Conservation (phyloP, 2,329 filamentous ascomycete genomes). For the Albophoma yamanashiensis region DNA sequence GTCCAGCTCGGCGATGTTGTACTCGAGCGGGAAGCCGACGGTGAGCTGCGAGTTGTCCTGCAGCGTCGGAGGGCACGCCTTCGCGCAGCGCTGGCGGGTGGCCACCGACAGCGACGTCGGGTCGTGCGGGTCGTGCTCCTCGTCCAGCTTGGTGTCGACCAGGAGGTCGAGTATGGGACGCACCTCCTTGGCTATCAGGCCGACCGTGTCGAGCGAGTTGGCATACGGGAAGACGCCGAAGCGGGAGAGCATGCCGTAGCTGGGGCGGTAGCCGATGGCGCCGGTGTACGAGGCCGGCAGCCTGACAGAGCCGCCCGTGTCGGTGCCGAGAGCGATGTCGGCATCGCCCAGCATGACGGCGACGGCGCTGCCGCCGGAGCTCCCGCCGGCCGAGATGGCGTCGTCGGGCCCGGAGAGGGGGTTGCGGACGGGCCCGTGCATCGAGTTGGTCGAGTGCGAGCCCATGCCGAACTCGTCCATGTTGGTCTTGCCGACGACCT, state of each 20-base stretch:
- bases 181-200: conserved; percentile 53
- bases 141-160: conserved; percentile 35
- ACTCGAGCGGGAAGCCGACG: conserved; percentile 59
- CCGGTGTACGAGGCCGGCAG: conserved; percentile 82
- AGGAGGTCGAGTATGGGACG: conserved; percentile 39
- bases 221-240: conserved; percentile 86
- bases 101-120: conserved; percentile 57
- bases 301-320: conserved; percentile 83
- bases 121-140: conserved; percentile 55
- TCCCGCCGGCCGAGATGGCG: conserved; percentile 66
- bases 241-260: conserved; percentile 77
- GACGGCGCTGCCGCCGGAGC: conserved; percentile 87
- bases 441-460: conserved; percentile 65
- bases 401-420: conserved; percentile 21
- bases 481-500: conserved; percentile 71
- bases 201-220: conserved; percentile 86
- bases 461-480: conserved; percentile 97
- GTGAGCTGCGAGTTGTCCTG: conserved; percentile 24
- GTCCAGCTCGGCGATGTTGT: conserved; percentile 77
- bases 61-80: conserved; percentile 12
- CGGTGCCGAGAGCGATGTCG: conserved; percentile 69
- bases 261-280: conserved; percentile 79
- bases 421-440: conserved; percentile 54
- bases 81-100: conserved; percentile 41
- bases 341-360: conserved; percentile 56